Evolutionary conservation across 768 basidiomycete genomes (phyloP).

Genomic region (Leccinum fibrillosum): DNA sequence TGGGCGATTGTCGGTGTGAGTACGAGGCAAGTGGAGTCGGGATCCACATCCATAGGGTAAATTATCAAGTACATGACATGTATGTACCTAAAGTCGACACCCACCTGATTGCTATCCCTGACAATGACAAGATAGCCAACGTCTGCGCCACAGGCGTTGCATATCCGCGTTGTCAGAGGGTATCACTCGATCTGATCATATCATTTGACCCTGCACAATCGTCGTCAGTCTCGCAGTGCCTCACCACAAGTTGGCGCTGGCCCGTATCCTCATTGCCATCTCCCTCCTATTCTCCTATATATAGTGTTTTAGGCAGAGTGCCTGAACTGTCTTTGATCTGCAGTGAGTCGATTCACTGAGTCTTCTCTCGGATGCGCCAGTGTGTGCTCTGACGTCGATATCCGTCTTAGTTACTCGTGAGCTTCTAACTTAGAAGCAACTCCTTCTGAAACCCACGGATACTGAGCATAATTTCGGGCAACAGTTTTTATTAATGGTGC

Average conservation of each 20-base stretch:
- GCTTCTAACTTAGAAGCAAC: background rate
- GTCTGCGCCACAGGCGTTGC: background rate
- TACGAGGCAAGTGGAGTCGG: conserved; percentile 2
- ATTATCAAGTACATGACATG: background rate
- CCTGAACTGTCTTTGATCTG: background rate
- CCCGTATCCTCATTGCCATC: conserved; percentile 2
- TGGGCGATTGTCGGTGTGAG: background rate
- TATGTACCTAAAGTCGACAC: conserved; percentile 9
- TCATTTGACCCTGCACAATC: conserved; percentile 20
- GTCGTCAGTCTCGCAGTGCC: conserved; percentile 2
- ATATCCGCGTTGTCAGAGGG: conserved; percentile 17
- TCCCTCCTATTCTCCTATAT: background rate
- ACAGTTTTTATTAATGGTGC: background rate
- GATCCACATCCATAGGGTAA: conserved; percentile 2
- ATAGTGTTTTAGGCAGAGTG: conserved; percentile 1
- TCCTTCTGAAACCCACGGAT: background rate
- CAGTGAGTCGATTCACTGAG: background rate
- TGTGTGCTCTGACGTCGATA: conserved; percentile 1
- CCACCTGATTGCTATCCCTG: background rate
- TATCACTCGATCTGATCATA: conserved; percentile 12
- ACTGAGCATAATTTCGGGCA: background rate
- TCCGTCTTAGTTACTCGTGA: background rate
- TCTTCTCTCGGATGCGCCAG: background rate
- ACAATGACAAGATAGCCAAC: conserved; percentile 4
- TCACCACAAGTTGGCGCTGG: conserved; percentile 1